These are phyloP conservation scores for Neurospora sp. DNA, from an alignment of 495 filamentous ascomycete species.

Conservation along the genomic window DNA sequence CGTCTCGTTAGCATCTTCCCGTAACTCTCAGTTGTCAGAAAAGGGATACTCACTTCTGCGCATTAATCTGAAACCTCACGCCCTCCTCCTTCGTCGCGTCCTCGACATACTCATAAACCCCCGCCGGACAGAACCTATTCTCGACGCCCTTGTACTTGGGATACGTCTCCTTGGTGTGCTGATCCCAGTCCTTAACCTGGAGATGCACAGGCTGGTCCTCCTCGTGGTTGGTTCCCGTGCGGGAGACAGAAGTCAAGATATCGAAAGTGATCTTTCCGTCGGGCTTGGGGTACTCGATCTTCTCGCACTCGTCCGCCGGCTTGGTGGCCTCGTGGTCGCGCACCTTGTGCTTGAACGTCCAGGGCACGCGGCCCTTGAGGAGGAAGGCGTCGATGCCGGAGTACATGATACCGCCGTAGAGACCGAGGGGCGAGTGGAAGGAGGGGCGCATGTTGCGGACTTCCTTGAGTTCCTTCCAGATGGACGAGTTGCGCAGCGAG, in stretches of 20 bases:
- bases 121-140: constrained; percentile 98
- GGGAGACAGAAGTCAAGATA: constrained; percentile 84
- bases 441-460: constrained; percentile 97
- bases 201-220: constrained; percentile 97
- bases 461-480: constrained; percentile 90
- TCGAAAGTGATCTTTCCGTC: constrained; percentile 92
- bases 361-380: constrained; percentile 74
- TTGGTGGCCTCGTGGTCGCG: constrained; percentile 72
- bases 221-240: constrained; percentile 97
- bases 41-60: constrained; percentile 71
- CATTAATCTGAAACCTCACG: constrained; percentile 93
- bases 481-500: constrained; percentile 68
- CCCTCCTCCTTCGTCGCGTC: constrained; percentile 73
- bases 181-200: constrained; percentile 88
- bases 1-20: no score
- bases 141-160: constrained; percentile 87
- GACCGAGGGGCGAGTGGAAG: constrained; percentile 73
- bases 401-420: constrained; percentile 85
- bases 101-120: constrained; percentile 97
- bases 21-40: no score
- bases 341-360: constrained; percentile 81
- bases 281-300: constrained; percentile 95
- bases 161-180: constrained; percentile 71
- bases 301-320: constrained; percentile 62
- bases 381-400: constrained; percentile 88